Evolutionary conservation across 2,329 filamentous ascomycete species (phyloP), one percentile per base, ranked within the genome.

Genomic region (Penicillium sclerotiorum): DNA sequence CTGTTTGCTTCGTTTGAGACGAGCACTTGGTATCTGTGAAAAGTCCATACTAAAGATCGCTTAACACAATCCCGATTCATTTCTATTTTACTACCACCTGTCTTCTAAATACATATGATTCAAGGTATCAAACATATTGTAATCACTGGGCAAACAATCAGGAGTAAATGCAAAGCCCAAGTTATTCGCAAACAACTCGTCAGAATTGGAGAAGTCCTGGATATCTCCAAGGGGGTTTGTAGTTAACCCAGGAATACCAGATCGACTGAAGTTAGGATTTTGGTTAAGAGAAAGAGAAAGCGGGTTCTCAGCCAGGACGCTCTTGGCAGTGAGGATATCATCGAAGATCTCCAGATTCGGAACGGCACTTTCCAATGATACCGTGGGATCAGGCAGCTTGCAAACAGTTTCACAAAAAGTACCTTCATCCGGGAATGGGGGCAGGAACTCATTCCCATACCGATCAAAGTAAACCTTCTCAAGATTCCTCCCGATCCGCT

Each of bases 101-200:
- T 60, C 55, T 43, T 61, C 57, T 47, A 58, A 39, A 45, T 61
- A 58, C 53, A 58, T 57, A 20, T 61, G 57, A 25, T 57, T 58
- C 32, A 61, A 49, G 2, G 57, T 59, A 45, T 59, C 55, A 37
- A 59, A 61, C 53, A 61, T 61, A 38, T 58, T 61, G 23, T 61
- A 61, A 38, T 61, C 58, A 23, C 57, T 60, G 3, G 58, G 58
- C 8, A 58, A 40, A 38, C 40, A 55, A 32, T 59, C 56, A 3
- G 55, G 49, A 8, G 53, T 52, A 36, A 61, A 61, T 7, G 57
- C 58, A 52, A 56, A 55, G 8, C 58, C 58, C 15, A 58, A 45
- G 33, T 56, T 59, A 36, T 57, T 52, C 5, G 50, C 53, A 47
- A 61, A 58, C 4, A 52, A 18, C 22, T 61, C 57, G 28, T 51